These are phyloP conservation scores for Penicillium bovifimosum DNA, from an alignment of 495 filamentous ascomycete genomes.

Conservation along the genomic window DNA sequence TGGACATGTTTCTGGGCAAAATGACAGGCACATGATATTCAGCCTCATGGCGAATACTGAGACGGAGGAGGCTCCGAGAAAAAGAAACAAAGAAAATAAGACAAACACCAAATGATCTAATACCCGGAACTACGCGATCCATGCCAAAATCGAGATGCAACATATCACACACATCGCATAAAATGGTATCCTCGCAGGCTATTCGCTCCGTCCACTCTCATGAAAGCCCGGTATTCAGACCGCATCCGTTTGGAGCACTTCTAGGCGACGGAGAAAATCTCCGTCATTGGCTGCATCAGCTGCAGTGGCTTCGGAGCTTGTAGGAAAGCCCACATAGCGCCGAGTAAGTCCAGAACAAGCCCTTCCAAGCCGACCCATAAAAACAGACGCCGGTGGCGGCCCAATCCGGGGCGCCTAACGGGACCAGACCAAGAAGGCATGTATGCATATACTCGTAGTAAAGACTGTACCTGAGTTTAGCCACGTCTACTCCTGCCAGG, in stretches of 20 bases:
- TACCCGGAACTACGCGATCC: background rate
- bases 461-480: background rate
- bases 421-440: background rate
- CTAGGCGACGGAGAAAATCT: background rate
- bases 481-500: slow-evolving; percentile 45
- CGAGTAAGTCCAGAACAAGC: background rate
- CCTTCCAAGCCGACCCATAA: background rate
- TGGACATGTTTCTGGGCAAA: no score
- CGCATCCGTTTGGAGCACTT: background rate
- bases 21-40: background rate
- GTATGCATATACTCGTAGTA: background rate
- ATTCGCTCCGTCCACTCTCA: background rate
- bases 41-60: background rate
- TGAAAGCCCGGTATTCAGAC: background rate
- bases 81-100: background rate
- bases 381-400: background rate
- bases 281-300: background rate
- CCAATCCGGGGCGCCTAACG: background rate
- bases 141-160: background rate
- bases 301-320: background rate
- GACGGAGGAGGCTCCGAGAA: background rate
- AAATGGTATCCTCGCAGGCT: background rate
- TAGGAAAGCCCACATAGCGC: background rate
- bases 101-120: background rate
- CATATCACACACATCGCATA: background rate